Percentiles rank a stretch among this genome's conserved stretches.
These are phyloP conservation scores for Aspergillus ochraceus DNA, from an alignment of 2,329 filamentous ascomycete species.

Conservation along the genomic window DNA sequence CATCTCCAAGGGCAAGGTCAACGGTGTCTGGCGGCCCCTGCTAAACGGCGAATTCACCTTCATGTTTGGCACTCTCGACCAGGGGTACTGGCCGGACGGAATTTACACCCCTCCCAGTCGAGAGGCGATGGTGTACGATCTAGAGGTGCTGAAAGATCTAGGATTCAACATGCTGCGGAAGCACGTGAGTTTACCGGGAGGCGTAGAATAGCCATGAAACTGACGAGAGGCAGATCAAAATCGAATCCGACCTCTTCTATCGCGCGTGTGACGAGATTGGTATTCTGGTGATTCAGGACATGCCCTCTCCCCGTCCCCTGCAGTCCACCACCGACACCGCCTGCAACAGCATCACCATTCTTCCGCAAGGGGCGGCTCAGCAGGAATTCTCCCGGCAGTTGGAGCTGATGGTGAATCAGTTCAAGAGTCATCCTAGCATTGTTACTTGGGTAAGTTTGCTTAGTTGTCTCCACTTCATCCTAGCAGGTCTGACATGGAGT, in stretches of 20 bases:
- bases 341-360: slow-evolving; percentile 20
- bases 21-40: slow-evolving; percentile 61
- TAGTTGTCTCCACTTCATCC: not conserved
- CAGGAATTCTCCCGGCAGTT: slow-evolving; percentile 66
- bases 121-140: slow-evolving; percentile 68
- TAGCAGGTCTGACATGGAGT: not conserved
- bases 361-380: slow-evolving; percentile 53
- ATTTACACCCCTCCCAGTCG: slow-evolving; percentile 64
- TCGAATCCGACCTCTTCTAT: slow-evolving; percentile 68
- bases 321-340: slow-evolving; percentile 32
- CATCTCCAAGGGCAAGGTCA: slow-evolving; percentile 55
- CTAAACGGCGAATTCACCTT: slow-evolving; percentile 71
- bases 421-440: slow-evolving; percentile 65
- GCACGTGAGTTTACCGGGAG: slow-evolving; percentile 51
- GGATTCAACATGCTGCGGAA: slow-evolving; percentile 73
- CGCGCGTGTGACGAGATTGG: slow-evolving; percentile 66
- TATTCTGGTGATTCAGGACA: slow-evolving; percentile 68
- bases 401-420: slow-evolving; percentile 61
- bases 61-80: slow-evolving; percentile 67
- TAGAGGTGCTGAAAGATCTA: slow-evolving; percentile 63
- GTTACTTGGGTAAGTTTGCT: slow-evolving; percentile 56
- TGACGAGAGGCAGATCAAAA: slow-evolving; percentile 55
- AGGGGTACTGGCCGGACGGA: slow-evolving; percentile 72
- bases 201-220: not conserved
- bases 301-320: slow-evolving; percentile 59